Conservation (phyloP, 2,329 filamentous ascomycete genomes). For the Paracorniculantispora psalliotae region DNA sequence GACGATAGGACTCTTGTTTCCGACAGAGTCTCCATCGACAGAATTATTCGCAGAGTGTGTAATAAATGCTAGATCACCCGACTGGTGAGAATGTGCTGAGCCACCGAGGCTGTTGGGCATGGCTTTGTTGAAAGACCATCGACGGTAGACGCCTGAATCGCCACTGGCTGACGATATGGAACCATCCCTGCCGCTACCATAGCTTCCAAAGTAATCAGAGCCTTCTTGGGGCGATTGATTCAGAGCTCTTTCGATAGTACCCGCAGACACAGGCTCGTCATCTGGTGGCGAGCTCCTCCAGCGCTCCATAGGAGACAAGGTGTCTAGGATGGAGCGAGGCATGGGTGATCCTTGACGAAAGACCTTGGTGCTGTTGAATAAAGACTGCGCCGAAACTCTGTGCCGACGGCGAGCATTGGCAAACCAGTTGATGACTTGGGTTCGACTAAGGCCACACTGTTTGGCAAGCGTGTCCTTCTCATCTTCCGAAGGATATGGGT, state of each 20-base stretch:
- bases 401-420: conserved; percentile 46
- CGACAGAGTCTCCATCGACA: conserved; percentile 3
- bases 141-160: conserved; percentile 23
- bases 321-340: conserved; percentile 28
- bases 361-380: conserved; percentile 20
- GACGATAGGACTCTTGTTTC: background rate
- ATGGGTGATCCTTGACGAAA: conserved; percentile 39
- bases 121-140: conserved; percentile 15
- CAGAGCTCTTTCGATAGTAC: conserved; percentile 34
- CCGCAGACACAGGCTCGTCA: conserved; percentile 36
- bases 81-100: conserved; percentile 15
- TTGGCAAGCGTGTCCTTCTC: conserved; percentile 36
- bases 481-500: conserved; percentile 44
- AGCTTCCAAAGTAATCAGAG: conserved; percentile 18
- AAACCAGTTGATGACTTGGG: conserved; percentile 46
- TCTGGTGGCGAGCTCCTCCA: conserved; percentile 39
- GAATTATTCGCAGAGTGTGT: conserved; percentile 14
- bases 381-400: conserved; percentile 29
- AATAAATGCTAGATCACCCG: background rate
- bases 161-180: conserved; percentile 27
- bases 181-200: conserved; percentile 21
- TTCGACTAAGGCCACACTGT: conserved; percentile 41
- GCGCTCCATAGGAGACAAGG: conserved; percentile 43
- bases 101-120: conserved; percentile 19
- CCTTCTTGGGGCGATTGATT: background rate